These are phyloP conservation scores for Aureobasidium sp. DNA, from an alignment of 2,329 filamentous ascomycete genomes.

Conservation along the genomic window DNA sequence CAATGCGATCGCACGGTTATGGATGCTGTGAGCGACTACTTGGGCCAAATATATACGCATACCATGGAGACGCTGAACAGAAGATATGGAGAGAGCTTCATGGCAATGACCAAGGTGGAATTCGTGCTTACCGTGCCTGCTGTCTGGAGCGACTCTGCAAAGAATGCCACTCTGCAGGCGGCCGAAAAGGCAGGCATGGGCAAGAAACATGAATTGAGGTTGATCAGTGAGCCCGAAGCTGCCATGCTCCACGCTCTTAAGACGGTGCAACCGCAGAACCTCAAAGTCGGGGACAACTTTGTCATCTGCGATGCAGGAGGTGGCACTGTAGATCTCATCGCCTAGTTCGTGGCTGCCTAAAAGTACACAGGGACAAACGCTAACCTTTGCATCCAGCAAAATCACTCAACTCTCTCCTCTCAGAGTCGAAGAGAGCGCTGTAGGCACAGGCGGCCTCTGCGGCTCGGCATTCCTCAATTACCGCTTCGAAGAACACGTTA, in stretches of 20 bases:
- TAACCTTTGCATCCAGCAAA: constrained; percentile 55
- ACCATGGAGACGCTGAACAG: constrained; percentile 71
- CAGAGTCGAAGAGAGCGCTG: constrained; percentile 71
- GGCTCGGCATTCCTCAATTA: constrained; percentile 77
- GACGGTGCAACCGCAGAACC: constrained; percentile 68
- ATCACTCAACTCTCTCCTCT: constrained; percentile 68
- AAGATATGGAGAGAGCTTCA: constrained; percentile 51
- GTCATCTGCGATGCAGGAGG: constrained; percentile 53
- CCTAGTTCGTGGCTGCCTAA: neutral
- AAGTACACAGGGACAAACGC: neutral
- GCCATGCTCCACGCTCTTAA: constrained; percentile 74
- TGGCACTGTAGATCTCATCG: constrained; percentile 51
- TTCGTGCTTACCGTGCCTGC: constrained; percentile 78
- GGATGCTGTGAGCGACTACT: constrained; percentile 72
- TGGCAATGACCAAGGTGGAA: constrained; percentile 59
- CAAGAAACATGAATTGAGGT: constrained; percentile 56
- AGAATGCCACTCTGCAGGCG: constrained; percentile 72
- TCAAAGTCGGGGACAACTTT: constrained; percentile 59
- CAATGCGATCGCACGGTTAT: constrained; percentile 70
- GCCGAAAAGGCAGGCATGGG: constrained; percentile 73
- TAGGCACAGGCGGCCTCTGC: constrained; percentile 71
- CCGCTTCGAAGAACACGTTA: constrained; percentile 71
- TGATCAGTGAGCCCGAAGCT: constrained; percentile 75
- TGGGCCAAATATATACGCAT: constrained; percentile 68
- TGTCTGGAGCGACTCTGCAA: constrained; percentile 77